Percentiles rank a stretch among this genome's conserved stretches.
Evolutionary conservation across 768 basidiomycete species (phyloP).

Genomic region (Lentinula raphanica): DNA sequence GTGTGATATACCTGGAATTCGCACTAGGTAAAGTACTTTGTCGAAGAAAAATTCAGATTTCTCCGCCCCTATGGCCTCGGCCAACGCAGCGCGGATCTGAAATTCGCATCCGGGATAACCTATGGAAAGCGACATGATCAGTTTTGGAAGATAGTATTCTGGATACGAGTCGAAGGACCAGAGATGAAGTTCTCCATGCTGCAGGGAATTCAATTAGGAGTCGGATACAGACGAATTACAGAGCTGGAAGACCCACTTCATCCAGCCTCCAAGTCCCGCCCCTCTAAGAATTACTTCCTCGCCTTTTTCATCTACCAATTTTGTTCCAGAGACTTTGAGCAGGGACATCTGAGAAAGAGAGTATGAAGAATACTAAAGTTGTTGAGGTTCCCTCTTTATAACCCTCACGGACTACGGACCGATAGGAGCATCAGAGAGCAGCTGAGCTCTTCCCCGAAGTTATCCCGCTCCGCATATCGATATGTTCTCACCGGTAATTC

Average conservation of each 20-base stretch:
- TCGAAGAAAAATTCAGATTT: slow-evolving; percentile 81
- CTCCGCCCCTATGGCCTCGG: slow-evolving; percentile 55
- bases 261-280: slow-evolving; percentile 81
- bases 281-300: slow-evolving; percentile 60
- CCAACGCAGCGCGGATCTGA: slow-evolving; percentile 70
- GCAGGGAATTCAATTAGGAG: neutral
- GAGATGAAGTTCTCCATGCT: slow-evolving; percentile 80
- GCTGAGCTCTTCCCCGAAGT: slow-evolving; percentile 6
- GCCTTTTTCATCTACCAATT: slow-evolving; percentile 52
- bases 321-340: slow-evolving; percentile 53
- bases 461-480: neutral
- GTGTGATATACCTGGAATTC: neutral
- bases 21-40: slow-evolving; percentile 40
- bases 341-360: slow-evolving; percentile 36
- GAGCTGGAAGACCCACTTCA: slow-evolving; percentile 56
- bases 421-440: neutral
- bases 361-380: neutral
- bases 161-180: slow-evolving; percentile 24
- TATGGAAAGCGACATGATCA: slow-evolving; percentile 10
- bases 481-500: neutral
- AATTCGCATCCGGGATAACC: slow-evolving; percentile 80
- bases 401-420: neutral
- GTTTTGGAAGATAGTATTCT: neutral
- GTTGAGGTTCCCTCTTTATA: neutral
- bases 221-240: slow-evolving; percentile 1